Evolutionary conservation across 495 filamentous ascomycete genomes (phyloP).

Genomic region (Neurospora pannonica): DNA sequence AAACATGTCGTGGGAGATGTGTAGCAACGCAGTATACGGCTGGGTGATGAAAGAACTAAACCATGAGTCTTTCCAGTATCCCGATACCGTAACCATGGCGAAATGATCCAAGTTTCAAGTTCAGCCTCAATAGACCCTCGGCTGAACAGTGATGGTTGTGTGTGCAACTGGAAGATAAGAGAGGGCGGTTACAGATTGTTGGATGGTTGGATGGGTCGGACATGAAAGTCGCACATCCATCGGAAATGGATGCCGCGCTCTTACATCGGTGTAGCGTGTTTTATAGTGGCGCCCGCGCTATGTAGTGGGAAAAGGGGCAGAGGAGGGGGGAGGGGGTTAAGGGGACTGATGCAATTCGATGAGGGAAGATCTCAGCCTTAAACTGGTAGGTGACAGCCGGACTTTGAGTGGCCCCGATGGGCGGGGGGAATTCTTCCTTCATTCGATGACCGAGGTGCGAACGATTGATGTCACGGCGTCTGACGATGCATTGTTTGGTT

Average conservation of each 20-base stretch:
- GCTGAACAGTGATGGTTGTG: background rate
- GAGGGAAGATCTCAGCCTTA: background rate
- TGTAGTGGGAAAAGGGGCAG: background rate
- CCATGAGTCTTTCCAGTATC: background rate
- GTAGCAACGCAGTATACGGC: background rate
- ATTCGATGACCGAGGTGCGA: background rate
- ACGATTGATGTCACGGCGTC: background rate
- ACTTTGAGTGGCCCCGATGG: background rate
- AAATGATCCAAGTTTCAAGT: background rate
- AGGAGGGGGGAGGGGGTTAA: background rate
- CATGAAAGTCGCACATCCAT: background rate
- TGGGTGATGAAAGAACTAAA: background rate
- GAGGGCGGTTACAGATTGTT: background rate
- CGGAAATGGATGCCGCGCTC: background rate
- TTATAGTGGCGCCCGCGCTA: background rate
- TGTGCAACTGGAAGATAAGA: background rate
- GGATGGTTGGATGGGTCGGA: background rate
- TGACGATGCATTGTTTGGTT: background rate
- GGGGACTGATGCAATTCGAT: background rate
- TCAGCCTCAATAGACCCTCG: background rate
- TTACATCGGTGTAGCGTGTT: background rate
- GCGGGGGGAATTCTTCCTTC: background rate
- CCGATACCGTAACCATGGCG: background rate
- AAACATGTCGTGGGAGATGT: background rate
- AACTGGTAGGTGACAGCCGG: background rate